Percentiles rank a stretch among this genome's conserved stretches.
Conservation (phyloP, 768 basidiomycete genomes). For the Hortiboletus flavorubellus region DNA sequence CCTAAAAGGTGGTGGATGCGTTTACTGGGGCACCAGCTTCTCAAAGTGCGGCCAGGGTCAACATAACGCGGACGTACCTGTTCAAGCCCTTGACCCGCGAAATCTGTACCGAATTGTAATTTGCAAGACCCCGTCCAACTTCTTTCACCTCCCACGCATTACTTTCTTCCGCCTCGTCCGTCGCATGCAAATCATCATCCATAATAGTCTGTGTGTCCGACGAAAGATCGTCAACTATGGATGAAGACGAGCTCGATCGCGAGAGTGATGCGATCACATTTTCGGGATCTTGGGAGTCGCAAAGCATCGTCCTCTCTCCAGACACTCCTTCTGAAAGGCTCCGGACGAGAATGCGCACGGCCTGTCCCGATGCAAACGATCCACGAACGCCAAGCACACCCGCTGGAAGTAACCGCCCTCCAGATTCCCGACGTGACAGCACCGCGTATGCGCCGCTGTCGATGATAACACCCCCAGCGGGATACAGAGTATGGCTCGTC, state of each 20-base stretch:
- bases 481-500: slow-evolving; percentile 93
- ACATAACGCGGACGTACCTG: slow-evolving; percentile 56
- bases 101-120: slow-evolving; percentile 95
- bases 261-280: slow-evolving; percentile 35
- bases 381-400: slow-evolving; percentile 88
- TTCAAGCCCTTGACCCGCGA: slow-evolving; percentile 82
- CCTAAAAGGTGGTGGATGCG: slow-evolving; percentile 78
- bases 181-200: slow-evolving; percentile 32
- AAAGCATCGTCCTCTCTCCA: slow-evolving; percentile 27
- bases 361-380: slow-evolving; percentile 91
- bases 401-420: slow-evolving; percentile 87
- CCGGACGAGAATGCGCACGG: slow-evolving; percentile 76
- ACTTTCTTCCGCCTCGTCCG: slow-evolving; percentile 36
- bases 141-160: slow-evolving; percentile 75
- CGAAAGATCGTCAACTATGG: slow-evolving; percentile 26
- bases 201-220: slow-evolving; percentile 23
- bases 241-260: slow-evolving; percentile 37
- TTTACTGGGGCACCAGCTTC: slow-evolving; percentile 48
- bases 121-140: slow-evolving; percentile 91
- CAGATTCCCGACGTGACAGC: slow-evolving; percentile 79
- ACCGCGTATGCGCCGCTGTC: slow-evolving; percentile 88
- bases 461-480: slow-evolving; percentile 85
- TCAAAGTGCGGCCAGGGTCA: background rate
- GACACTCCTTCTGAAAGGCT: slow-evolving; percentile 27
- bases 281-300: slow-evolving; percentile 19